phyloP scores from a whole-genome alignment of 2,329 filamentous ascomycete species.

The Elsinoe arachidis region DNA sequence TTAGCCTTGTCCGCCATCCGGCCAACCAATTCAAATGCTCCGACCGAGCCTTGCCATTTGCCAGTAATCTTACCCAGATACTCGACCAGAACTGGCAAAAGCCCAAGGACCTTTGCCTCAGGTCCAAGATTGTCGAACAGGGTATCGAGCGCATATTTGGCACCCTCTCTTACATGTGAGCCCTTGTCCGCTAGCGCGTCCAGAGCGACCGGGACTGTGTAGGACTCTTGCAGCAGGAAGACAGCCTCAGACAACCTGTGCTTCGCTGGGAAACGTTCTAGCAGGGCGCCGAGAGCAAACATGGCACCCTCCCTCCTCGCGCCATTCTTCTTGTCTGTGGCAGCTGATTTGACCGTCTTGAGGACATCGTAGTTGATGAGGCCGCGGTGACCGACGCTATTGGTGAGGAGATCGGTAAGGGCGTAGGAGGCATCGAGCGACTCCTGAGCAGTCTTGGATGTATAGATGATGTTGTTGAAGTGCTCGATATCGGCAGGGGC shows the following conservation, averaged over 20 bases:
- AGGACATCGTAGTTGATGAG: constrained; percentile 54
- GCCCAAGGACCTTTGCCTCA: constrained; percentile 73
- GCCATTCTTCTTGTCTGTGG: constrained; percentile 87
- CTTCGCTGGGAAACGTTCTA: constrained; percentile 75
- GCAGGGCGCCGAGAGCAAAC: constrained; percentile 86
- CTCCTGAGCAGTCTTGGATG: constrained; percentile 45
- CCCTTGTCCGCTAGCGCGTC: constrained; percentile 88
- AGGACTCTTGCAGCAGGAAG: constrained; percentile 73
- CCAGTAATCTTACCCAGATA: constrained; percentile 79
- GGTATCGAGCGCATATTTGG: constrained; percentile 87
- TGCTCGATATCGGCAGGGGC: constrained; percentile 38
- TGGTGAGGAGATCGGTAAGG: constrained; percentile 54
- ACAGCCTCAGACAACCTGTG: constrained; percentile 72
- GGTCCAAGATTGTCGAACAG: constrained; percentile 70
- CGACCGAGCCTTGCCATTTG: constrained; percentile 96
- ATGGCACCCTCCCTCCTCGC: constrained; percentile 81
- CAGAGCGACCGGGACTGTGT: constrained; percentile 62
- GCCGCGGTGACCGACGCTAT: constrained; percentile 56
- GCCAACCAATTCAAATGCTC: constrained; percentile 73
- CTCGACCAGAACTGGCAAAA: constrained; percentile 64
- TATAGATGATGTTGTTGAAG: constrained; percentile 37
- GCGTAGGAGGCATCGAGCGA: constrained; percentile 57
- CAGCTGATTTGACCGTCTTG: constrained; percentile 63
- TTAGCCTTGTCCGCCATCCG: constrained; percentile 94
- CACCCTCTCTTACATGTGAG: constrained; percentile 76